Percentiles rank a stretch among this genome's conserved stretches.
These are phyloP conservation scores for Neurospora sp. DNA, from an alignment of 495 filamentous ascomycete genomes.

Conservation along the genomic window DNA sequence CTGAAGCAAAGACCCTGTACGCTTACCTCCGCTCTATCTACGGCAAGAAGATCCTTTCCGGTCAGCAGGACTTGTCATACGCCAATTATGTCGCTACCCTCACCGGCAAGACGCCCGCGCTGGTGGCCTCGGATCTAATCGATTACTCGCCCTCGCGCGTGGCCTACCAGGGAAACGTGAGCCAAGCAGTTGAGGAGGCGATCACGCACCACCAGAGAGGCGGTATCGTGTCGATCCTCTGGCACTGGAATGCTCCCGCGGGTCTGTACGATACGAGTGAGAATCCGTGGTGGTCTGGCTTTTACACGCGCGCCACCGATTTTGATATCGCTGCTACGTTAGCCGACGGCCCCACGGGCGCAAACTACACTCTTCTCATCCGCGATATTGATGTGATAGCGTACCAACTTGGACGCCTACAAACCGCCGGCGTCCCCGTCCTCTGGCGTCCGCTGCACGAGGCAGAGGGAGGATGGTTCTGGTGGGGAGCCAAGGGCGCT, in stretches of 20 bases:
- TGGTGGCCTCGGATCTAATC: constrained; percentile 35
- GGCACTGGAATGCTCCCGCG: constrained; percentile 37
- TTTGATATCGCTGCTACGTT: constrained; percentile 32
- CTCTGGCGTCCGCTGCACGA: constrained; percentile 40
- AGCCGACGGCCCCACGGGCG: constrained; percentile 20
- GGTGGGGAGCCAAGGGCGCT: constrained; percentile 42
- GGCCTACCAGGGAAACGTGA: constrained; percentile 22
- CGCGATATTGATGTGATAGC: constrained; percentile 42
- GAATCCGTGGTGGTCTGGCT: constrained; percentile 37
- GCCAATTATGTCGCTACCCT: constrained; percentile 28
- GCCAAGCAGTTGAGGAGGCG: constrained; percentile 35
- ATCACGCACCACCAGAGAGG: constrained; percentile 29
- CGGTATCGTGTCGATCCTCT: constrained; percentile 36
- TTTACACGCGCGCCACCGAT: constrained; percentile 37
- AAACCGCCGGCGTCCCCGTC: constrained; percentile 30
- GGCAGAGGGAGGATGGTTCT: constrained; percentile 42
- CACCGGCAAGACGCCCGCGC: constrained; percentile 37
- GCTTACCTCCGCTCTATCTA: constrained; percentile 32
- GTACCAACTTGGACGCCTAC: constrained; percentile 31
- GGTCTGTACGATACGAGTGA: constrained; percentile 30
- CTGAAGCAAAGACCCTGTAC: constrained; percentile 21
- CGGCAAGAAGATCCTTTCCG: constrained; percentile 37
- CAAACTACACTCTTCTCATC: constrained; percentile 38
- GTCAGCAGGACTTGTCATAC: constrained; percentile 33
- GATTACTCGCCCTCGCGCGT: constrained; percentile 39